Conservation (phyloP, 768 basidiomycete species). For the Calocera viscosa region DNA sequence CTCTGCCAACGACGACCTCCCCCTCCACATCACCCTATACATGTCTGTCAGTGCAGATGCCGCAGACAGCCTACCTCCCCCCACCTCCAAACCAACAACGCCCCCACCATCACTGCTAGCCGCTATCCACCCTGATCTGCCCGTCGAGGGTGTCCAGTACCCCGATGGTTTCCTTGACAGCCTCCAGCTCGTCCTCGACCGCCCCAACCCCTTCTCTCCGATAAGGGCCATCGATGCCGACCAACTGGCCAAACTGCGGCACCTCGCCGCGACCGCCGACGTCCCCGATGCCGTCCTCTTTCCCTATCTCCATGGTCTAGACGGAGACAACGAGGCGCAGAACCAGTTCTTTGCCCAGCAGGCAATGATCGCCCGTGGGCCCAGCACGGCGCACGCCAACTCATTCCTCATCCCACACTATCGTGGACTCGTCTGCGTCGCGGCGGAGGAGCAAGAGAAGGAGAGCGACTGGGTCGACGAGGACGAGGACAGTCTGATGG, state of each 20-base stretch:
- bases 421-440: slow-evolving; percentile 74
- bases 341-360: slow-evolving; percentile 57
- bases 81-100: slow-evolving; percentile 9
- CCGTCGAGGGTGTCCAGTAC: slow-evolving; percentile 19
- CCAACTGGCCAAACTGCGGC: slow-evolving; percentile 50
- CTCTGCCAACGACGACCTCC: slow-evolving; percentile 8
- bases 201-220: slow-evolving; percentile 30
- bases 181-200: slow-evolving; percentile 26
- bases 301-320: slow-evolving; percentile 79
- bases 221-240: slow-evolving; percentile 33
- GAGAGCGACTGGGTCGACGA: slow-evolving; percentile 5
- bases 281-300: slow-evolving; percentile 73
- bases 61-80: slow-evolving; percentile 12
- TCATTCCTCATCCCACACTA: slow-evolving; percentile 32
- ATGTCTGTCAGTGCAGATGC: slow-evolving; percentile 11
- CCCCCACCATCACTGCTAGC: not conserved
- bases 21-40: slow-evolving; percentile 12
- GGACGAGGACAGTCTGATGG: slow-evolving; percentile 5
- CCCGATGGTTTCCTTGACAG: slow-evolving; percentile 20
- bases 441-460: slow-evolving; percentile 3
- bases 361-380: slow-evolving; percentile 16
- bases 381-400: slow-evolving; percentile 16
- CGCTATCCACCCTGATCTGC: slow-evolving; percentile 3
- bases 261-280: slow-evolving; percentile 51
- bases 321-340: slow-evolving; percentile 66